phyloP scores from a whole-genome alignment of 768 basidiomycete species.

The Leccinum uliginosum region DNA sequence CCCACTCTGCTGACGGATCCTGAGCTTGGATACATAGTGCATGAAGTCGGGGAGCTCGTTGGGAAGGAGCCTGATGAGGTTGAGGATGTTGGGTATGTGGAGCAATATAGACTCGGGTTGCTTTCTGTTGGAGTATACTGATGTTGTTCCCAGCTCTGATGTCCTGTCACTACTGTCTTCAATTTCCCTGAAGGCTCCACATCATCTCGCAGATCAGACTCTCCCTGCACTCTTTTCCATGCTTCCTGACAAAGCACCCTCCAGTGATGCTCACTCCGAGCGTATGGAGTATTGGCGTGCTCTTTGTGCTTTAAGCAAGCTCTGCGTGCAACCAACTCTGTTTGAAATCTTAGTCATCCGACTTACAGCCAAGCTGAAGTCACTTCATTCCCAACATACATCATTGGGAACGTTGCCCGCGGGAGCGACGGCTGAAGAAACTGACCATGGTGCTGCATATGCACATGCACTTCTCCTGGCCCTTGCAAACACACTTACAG shows the following conservation, averaged over 20 bases:
- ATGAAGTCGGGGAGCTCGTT: conserved; percentile 68
- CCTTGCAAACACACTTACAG: conserved; percentile 54
- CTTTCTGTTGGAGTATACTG: neutral
- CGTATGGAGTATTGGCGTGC: conserved; percentile 65
- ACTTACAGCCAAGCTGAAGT: conserved; percentile 70
- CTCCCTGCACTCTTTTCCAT: conserved; percentile 76
- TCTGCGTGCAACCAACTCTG: conserved; percentile 72
- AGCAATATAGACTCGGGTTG: neutral
- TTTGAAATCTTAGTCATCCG: conserved; percentile 83
- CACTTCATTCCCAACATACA: conserved; percentile 45
- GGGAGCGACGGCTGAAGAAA: conserved; percentile 28
- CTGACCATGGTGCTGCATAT: conserved; percentile 74
- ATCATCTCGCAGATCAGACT: conserved; percentile 65
- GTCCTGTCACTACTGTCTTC: conserved; percentile 59
- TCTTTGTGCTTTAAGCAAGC: conserved; percentile 60
- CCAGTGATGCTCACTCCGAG: conserved; percentile 45
- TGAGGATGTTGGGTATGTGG: conserved; percentile 47
- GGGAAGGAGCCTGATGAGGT: conserved; percentile 42
- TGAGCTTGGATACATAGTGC: conserved; percentile 78
- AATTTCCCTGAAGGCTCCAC: conserved; percentile 56
- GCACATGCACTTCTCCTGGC: conserved; percentile 77
- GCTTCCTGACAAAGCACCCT: conserved; percentile 66
- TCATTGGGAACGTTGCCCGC: conserved; percentile 1
- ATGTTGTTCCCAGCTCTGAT: conserved; percentile 41
- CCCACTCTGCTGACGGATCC: conserved; percentile 57